Percentiles rank a stretch among this genome's conserved stretches.
phyloP scores from a whole-genome alignment of 169 alveolate species.

The Amoebophrya sp. region DNA sequence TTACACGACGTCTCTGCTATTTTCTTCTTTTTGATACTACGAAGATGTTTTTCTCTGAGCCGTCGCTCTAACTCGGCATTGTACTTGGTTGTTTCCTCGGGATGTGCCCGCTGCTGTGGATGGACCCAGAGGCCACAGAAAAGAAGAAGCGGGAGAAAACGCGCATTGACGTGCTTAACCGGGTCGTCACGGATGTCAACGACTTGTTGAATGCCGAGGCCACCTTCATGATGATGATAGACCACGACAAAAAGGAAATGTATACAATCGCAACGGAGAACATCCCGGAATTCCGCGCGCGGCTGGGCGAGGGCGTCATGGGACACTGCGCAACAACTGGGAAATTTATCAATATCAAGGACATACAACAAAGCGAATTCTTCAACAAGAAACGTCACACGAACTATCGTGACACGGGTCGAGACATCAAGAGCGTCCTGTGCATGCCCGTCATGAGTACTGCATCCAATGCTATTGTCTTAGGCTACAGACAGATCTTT shows the following conservation, averaged over 20 bases:
- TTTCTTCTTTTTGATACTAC: no score
- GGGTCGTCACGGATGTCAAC: background rate
- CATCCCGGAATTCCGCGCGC: background rate
- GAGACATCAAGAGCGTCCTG: background rate
- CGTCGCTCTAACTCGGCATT: no score
- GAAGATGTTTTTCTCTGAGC: no score
- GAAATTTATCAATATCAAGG: background rate
- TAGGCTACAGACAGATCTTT: no score
- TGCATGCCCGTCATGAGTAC: background rate
- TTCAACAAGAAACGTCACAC: background rate
- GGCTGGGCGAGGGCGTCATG: background rate
- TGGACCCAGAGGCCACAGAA: conserved; percentile 5
- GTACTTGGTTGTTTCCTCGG: background rate
- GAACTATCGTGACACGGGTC: background rate
- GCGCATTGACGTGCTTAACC: background rate
- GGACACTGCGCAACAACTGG: background rate
- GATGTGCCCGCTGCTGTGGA: conserved; percentile 11
- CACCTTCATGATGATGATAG: conserved; percentile 1
- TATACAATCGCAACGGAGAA: conserved; percentile 1
- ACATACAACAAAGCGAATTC: background rate
- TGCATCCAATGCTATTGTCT: no score
- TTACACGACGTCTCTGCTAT: no score
- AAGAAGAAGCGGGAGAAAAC: background rate
- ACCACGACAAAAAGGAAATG: background rate
- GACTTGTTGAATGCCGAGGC: background rate